Percentiles rank a stretch among this genome's conserved stretches.
These are phyloP conservation scores for Aureobasidium lini DNA, from an alignment of 2,329 filamentous ascomycete genomes.

Conservation along the genomic window DNA sequence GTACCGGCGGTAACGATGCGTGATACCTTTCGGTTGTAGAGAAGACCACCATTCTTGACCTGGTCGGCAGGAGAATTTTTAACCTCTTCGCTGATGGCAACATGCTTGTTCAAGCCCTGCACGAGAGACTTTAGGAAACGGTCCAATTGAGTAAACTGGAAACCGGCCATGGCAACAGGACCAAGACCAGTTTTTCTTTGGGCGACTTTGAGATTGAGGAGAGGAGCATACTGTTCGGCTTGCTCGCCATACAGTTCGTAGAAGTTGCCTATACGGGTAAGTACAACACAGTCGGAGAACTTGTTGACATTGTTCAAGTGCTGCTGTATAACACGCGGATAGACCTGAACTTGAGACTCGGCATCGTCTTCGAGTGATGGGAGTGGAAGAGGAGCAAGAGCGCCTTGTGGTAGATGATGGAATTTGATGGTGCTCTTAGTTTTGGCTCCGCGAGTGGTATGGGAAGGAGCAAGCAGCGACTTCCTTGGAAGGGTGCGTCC, in stretches of 20 bases:
- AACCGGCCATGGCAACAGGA: conserved; percentile 86
- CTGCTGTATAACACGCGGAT: conserved; percentile 84
- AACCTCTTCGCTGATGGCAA: conserved; percentile 91
- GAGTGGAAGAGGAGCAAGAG: conserved; percentile 37
- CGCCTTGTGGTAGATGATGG: conserved; percentile 50
- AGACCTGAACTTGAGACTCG: conserved; percentile 45
- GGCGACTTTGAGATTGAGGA: conserved; percentile 81
- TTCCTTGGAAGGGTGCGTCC: not conserved
- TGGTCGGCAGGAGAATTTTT: conserved; percentile 63
- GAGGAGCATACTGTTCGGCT: conserved; percentile 77
- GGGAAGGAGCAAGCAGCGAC: not conserved
- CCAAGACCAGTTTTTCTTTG: conserved; percentile 72
- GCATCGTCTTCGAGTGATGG: conserved; percentile 31
- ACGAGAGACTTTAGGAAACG: conserved; percentile 89
- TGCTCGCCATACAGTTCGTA: conserved; percentile 98
- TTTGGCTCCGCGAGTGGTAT: conserved; percentile 31
- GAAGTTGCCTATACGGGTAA: conserved; percentile 90
- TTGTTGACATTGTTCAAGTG: conserved; percentile 83
- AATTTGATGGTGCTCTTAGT: conserved; percentile 30
- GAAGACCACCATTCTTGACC: conserved; percentile 65
- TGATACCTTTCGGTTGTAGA: conserved; percentile 78
- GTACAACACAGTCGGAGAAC: conserved; percentile 80
- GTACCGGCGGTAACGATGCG: conserved; percentile 91
- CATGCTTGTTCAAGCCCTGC: conserved; percentile 81
- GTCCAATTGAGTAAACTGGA: conserved; percentile 88